Percentiles rank a stretch among this genome's conserved stretches.
phyloP scores from a whole-genome alignment of 164 flowering plant genomes.

The Houttuynia cordata region DNA sequence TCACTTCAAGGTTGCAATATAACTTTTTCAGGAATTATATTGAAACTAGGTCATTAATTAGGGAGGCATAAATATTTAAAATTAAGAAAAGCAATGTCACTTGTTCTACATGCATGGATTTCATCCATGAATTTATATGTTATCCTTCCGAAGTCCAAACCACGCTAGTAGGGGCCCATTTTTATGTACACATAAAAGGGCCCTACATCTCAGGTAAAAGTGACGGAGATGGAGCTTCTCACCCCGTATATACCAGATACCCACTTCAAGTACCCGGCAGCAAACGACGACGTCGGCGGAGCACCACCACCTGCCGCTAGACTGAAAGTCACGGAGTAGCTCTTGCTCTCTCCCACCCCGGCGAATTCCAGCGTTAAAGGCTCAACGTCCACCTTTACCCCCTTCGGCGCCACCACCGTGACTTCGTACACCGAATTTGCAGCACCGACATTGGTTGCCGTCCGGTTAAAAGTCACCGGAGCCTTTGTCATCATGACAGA shows the following conservation, averaged over 20 bases:
- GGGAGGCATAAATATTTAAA: conserved; percentile 19
- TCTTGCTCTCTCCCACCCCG: conserved; percentile 28
- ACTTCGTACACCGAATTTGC: conserved; percentile 35
- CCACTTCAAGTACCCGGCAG: not conserved
- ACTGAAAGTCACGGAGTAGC: conserved; percentile 25
- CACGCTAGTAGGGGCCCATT: no score
- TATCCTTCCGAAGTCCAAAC: conserved; percentile 66
- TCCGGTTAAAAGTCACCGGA: conserved; percentile 34
- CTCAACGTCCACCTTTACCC: conserved; percentile 49
- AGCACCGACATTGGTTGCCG: conserved; percentile 61
- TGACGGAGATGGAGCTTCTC: conserved; percentile 1
- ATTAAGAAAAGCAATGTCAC: no score
- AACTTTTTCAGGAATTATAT: conserved; percentile 52
- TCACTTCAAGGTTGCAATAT: no score
- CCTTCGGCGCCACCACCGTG: conserved; percentile 26
- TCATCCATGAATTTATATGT: no score
- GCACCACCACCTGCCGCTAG: no score
- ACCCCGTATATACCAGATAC: not conserved
- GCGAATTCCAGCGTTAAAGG: conserved; percentile 46
- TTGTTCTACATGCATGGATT: no score
- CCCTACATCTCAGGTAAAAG: not conserved
- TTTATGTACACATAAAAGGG: conserved; percentile 28
- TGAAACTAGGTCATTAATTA: conserved; percentile 70
- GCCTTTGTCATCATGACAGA: conserved; percentile 25
- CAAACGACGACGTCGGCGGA: not conserved